Conservation (phyloP, 768 basidiomycete species). For the Phylloporus sp. region DNA sequence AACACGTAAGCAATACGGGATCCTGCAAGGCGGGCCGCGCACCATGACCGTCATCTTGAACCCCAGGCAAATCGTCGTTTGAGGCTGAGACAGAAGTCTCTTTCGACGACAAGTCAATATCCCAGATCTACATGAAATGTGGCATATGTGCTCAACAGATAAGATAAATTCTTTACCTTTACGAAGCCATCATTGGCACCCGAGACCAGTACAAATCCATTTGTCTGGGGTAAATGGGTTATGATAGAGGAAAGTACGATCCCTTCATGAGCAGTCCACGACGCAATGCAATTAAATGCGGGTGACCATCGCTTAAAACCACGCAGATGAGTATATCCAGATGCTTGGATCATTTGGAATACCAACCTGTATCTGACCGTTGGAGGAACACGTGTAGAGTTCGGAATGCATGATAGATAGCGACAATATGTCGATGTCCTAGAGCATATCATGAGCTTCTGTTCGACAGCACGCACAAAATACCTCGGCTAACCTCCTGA, state of each 20-base stretch:
- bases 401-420: constrained; percentile 67
- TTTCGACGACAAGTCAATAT: constrained; percentile 33
- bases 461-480: not conserved
- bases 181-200: constrained; percentile 85
- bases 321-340: not conserved
- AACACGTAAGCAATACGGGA: constrained; percentile 1
- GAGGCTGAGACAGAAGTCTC: not conserved
- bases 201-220: constrained; percentile 50
- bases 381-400: constrained; percentile 62
- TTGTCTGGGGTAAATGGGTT: constrained; percentile 32
- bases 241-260: constrained; percentile 80
- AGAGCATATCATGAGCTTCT: not conserved
- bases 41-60: constrained; percentile 24
- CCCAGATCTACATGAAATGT: constrained; percentile 47
- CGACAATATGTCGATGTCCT: constrained; percentile 81
- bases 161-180: constrained; percentile 49
- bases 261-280: constrained; percentile 78
- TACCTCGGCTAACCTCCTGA: constrained; percentile 54
- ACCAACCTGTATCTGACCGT: constrained; percentile 66
- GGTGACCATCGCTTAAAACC: constrained; percentile 67
- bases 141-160: not conserved
- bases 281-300: constrained; percentile 79
- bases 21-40: not conserved
- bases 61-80: constrained; percentile 1
- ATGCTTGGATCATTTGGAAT: not conserved